A percentile compares a stretch with the other conserved stretches of the same genome.
phyloP scores from a whole-genome alignment of 768 basidiomycete genomes.

The Naganishia vaughanmartiniae region DNA sequence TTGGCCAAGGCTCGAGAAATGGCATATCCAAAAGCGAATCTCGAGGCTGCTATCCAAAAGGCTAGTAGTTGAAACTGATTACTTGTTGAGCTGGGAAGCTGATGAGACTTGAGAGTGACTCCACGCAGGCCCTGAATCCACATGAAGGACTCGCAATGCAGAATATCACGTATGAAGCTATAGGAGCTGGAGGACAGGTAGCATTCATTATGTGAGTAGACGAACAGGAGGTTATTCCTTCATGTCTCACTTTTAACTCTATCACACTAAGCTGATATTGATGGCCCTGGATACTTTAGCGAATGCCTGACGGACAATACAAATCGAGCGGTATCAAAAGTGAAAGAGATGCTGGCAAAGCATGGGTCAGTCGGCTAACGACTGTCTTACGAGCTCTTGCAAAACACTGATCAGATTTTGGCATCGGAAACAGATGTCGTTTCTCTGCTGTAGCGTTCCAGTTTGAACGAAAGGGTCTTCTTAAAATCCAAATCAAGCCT shows the following conservation, averaged over 20 bases:
- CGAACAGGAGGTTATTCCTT: too few relatives aligned
- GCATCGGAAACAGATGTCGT: conserved; percentile 35
- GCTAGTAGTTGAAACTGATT: conserved; percentile 22
- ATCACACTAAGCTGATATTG: neutral
- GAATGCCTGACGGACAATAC: conserved; percentile 47
- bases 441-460: conserved; percentile 44
- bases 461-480: conserved; percentile 48
- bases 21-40: conserved; percentile 42
- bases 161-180: conserved; percentile 45
- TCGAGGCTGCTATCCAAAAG: conserved; percentile 43
- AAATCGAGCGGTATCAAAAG: conserved; percentile 37
- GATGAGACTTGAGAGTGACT: neutral
- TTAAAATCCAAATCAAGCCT: conserved; percentile 32
- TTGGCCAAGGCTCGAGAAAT: conserved; percentile 43
- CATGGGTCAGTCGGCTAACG: conserved; percentile 33
- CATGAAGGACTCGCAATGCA: conserved; percentile 43
- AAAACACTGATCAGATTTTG: neutral
- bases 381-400: neutral
- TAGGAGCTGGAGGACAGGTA: conserved; percentile 45
- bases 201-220: conserved; percentile 48
- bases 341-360: conserved; percentile 44
- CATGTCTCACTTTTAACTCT: too few relatives aligned
- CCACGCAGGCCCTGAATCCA: conserved; percentile 31
- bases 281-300: conserved; percentile 23
- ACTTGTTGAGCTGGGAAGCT: neutral